Evolutionary conservation across 768 basidiomycete species (phyloP), one percentile per base, ranked within the genome.

Genomic region (Porpolomopsis calyptriformis): DNA sequence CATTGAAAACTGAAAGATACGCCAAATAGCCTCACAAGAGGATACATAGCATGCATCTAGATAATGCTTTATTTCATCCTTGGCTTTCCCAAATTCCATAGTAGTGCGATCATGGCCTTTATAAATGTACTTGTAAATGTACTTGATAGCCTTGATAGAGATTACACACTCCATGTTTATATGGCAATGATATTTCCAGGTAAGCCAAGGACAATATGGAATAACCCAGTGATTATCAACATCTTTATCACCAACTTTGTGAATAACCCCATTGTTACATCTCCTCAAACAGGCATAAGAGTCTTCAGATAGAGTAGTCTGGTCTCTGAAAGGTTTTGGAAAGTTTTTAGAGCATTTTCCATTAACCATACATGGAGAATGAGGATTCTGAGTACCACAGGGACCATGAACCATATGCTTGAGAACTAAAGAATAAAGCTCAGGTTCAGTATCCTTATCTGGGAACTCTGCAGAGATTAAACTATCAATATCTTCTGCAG

Each of bases 321-420:
- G 23, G 1, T 53, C 49, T 8, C 48, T 43, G 35, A 69, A 76
- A 0, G 48, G 3, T 45, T 72, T 72, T 3, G 73, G 73, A 62
- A 58, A 78, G n/a, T 45, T 19, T 48, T 73, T 76, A 1, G 60
- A 54, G 53, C 74, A 76, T 31, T 46, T 50, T 0, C 61, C 65
- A 49, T 72, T 57, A 11, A 55, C 59, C 68, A 74, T 64, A 53
- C 73, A 77, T 2, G 57, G 53, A 7, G 66, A 55, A 51, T 55
- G 50, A 0, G 59, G 60, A 44, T 68, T 62, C 1, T 26, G 22
- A 2, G 55, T 49, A 20, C 71, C 65, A 57, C 72, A 74, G 0
- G 75, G 72, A 14, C 63, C 67, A 66, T 78, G 74, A 0, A 74
- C 53, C 73, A 76, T 76, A 40, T 41, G 25, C 40, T 41, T 68